Base-by-base conservation (phyloP, 2,329 filamentous ascomycete species). In the Colletotrichum orchidophilum region DNA sequence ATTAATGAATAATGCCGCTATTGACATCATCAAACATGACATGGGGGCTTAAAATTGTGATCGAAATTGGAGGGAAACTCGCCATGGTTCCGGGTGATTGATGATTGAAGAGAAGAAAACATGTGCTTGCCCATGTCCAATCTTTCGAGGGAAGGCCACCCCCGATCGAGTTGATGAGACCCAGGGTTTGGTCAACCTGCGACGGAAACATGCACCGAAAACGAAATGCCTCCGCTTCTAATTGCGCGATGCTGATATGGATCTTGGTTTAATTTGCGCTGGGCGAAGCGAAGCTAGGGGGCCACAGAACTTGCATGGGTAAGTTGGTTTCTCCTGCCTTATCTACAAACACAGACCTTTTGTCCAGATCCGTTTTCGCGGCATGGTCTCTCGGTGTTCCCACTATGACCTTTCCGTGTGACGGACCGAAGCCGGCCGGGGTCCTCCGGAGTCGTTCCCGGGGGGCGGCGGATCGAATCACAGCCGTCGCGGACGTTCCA, bases 11-110 rank as follows among this genome's bases (percentile, higher is more conserved):
- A 33, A 33, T 21, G 55, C 29, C 39, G 35, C 49, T 55, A 50
- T 50, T 55, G 53, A 31, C 33, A 59, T 66, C 54, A 70, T 70
- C 55, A 66, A 61, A 54, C 54, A 18, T 39, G 49, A 55, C 46
- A 68, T 53, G 57, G 29, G 29, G 60, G 35, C 15, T 42, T 31
- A 57, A 15, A 57, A 31, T 58, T 21, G n/a, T 29, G 29, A 27
- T 11, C 1, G 39, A 29, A 5, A n/a, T 21, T 42, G 18, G 15
- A 62, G 58, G 58, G n/a, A 31, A 50, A 24, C 21, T 27, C 24
- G 35, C 27, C 18, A 13, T n/a, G 42, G n/a, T 15, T 15, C 35
- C 35, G 35, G 35, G 35, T 18, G 5, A n/a, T 27, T 27, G 26
- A 29, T n/a, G 13, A 11, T 18, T 7, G 18, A 27, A 33, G 12